These are phyloP conservation scores for Thamnidium elegans DNA, from an alignment of 192 early-diverging fungal species.

Conservation along the genomic window DNA sequence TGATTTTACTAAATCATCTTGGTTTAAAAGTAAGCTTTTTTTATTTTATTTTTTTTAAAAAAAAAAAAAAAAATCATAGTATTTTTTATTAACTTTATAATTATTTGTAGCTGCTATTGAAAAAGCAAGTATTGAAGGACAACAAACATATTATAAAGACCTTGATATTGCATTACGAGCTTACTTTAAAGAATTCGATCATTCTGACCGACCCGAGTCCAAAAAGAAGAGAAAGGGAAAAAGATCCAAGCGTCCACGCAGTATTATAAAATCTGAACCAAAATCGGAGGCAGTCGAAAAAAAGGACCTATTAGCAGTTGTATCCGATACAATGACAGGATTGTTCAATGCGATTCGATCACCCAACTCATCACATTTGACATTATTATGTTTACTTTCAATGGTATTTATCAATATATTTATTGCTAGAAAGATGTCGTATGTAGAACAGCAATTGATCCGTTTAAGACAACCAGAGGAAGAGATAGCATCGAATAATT, in stretches of 20 bases:
- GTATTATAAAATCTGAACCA: background rate
- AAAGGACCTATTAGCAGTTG: background rate
- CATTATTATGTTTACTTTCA: background rate
- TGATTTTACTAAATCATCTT: slow-evolving; percentile 48
- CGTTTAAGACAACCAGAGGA: background rate
- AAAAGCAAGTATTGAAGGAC: slow-evolving; percentile 47
- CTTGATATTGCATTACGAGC: slow-evolving; percentile 37
- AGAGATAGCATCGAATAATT: background rate
- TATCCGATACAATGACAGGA: background rate
- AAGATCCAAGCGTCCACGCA: background rate
- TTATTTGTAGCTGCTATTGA: slow-evolving; percentile 45
- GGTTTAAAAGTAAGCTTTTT: slow-evolving; percentile 48
- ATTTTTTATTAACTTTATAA: background rate
- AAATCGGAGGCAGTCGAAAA: background rate
- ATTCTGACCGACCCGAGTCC: background rate
- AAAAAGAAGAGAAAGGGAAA: slow-evolving; percentile 10
- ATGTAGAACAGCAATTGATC: slow-evolving; percentile 11
- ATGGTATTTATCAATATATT: slow-evolving; percentile 17
- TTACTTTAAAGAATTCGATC: slow-evolving; percentile 33
- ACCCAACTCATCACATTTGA: slow-evolving; percentile 5
- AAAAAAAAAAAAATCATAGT: too few species aligned
- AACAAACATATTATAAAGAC: slow-evolving; percentile 41
- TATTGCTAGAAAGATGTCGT: slow-evolving; percentile 11
- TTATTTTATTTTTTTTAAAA: background rate
- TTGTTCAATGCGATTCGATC: background rate